These are phyloP conservation scores for Epichloe baconii DNA, from an alignment of 2,329 filamentous ascomycete species.

Conservation along the genomic window DNA sequence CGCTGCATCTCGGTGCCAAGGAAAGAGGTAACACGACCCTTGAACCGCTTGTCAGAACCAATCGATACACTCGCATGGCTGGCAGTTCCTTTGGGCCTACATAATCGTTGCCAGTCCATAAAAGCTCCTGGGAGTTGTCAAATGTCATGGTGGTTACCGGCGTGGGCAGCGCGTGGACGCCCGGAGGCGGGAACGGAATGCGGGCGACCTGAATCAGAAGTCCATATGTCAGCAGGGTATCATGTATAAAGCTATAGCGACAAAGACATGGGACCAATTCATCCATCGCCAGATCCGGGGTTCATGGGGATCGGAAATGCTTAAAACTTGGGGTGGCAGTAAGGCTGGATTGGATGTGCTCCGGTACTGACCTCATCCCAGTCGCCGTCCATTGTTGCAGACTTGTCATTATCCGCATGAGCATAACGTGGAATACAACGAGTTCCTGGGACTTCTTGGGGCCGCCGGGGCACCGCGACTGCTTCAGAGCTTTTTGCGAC, in stretches of 20 bases:
- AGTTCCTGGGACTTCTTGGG: constrained; percentile 1
- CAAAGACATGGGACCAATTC: not conserved
- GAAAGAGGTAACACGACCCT: constrained; percentile 79
- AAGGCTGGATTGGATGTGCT: constrained; percentile 11
- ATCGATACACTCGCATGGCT: not conserved
- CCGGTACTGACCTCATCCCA: constrained; percentile 45
- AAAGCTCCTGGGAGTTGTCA: constrained; percentile 74
- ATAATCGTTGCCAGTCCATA: constrained; percentile 89
- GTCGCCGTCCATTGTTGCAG: constrained; percentile 48
- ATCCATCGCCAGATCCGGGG: not conserved
- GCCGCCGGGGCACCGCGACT: constrained; percentile 6
- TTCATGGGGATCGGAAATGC: not conserved
- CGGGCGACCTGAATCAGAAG: constrained; percentile 51
- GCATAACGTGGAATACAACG: constrained; percentile 17
- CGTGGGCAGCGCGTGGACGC: constrained; percentile 54
- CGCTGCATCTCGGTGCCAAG: constrained; percentile 71
- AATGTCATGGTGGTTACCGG: constrained; percentile 74
- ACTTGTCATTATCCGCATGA: constrained; percentile 23
- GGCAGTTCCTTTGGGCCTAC: constrained; percentile 34
- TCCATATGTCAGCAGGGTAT: constrained; percentile 2
- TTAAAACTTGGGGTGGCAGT: not conserved
- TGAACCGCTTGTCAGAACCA: constrained; percentile 26
- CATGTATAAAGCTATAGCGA: not conserved
- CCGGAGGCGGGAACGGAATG: constrained; percentile 67
- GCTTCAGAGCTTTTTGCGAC: constrained; percentile 1